phyloP scores from a whole-genome alignment of 768 basidiomycete genomes.

The button mushroom (Agaricus bisporus) region DNA sequence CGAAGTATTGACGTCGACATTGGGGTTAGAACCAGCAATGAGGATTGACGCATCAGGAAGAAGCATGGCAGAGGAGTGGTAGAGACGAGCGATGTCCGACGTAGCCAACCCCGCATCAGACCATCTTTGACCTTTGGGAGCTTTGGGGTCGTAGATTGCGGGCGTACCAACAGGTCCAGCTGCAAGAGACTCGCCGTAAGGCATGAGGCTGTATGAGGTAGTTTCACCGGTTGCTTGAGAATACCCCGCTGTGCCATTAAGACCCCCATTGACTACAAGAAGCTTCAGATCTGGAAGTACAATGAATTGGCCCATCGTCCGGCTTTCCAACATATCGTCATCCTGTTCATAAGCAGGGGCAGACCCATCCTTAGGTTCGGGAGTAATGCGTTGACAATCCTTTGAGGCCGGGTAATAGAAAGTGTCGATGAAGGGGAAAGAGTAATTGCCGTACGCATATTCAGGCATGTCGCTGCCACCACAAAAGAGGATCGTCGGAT shows the following conservation, averaged over 20 bases:
- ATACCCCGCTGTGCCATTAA: constrained; percentile 88
- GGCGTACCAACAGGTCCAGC: constrained; percentile 74
- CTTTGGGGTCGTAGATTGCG: constrained; percentile 76
- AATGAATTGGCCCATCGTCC: constrained; percentile 93
- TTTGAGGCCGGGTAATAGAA: constrained; percentile 63
- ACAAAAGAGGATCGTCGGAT: constrained; percentile 82
- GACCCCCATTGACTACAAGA: constrained; percentile 75
- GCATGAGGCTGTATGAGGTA: constrained; percentile 44
- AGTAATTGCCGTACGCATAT: constrained; percentile 73
- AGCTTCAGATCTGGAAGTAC: constrained; percentile 72
- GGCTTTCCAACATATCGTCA: constrained; percentile 65
- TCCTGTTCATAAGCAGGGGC: constrained; percentile 58
- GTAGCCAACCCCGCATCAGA: constrained; percentile 57
- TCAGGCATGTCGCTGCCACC: constrained; percentile 81
- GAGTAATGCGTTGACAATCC: constrained; percentile 81
- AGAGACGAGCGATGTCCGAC: constrained; percentile 71
- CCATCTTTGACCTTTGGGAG: constrained; percentile 69
- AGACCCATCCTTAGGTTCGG: constrained; percentile 72
- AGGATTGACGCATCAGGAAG: constrained; percentile 86
- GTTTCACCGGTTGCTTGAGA: constrained; percentile 49
- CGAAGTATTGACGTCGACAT: constrained; percentile 67
- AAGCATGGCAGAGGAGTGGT: constrained; percentile 89
- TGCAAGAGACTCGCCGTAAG: constrained; percentile 67
- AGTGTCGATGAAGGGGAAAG: constrained; percentile 66
- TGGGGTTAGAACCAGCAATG: constrained; percentile 91